Evolutionary conservation across 2,329 filamentous ascomycete species (phyloP), one percentile per base, ranked within the genome.

Genomic region (Intubia oerlemansii): DNA sequence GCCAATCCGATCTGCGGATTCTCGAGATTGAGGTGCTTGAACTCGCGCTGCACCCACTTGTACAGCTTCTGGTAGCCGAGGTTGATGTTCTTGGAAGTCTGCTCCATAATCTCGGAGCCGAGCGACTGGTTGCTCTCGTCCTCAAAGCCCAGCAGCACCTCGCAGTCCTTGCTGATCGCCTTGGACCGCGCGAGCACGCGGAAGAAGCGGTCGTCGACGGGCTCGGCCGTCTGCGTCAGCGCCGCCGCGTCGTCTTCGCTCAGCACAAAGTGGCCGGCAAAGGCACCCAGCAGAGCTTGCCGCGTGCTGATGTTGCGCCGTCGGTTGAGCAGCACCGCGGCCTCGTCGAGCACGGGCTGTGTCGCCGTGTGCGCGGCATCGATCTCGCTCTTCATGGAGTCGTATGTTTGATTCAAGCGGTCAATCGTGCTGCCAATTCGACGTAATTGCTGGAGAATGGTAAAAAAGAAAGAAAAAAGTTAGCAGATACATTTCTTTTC

Each of bases 31-130:
- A 95, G 53, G 1, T 73, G 74, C 47, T 84, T 91, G 52, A 98
- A 90, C 42, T 93, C 82, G 34, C 77, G 72, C 46, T 93, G 84
- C 13, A 91, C 72, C 85, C 85, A 98, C 41, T 80, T 72, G 50
- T 91, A 93, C 3, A 98, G 62, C 46, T 93, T 98, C 45, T 98
- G 85, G 41, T 88, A 98, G 5, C 80, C 85, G 11, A 73, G 62
- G 42, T 92, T 88, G 28, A 98, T 62, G 36, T 80, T 70, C 34
- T 80, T 81, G 0, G 82, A 84, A 31, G 74, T 85, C 46, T 85
- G 70, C 36, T 93, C 85, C 62, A 95, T 84, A 27, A 95, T 66
- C 41, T 95, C 84, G 4, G 90, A 57, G 0, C 85, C 88, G 0
- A 93, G 54, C 7, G 73, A 72, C 50, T 95, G 84, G 41, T 82